Evolutionary conservation across 495 filamentous ascomycete species (phyloP), one percentile per base, ranked within the genome.

Genomic region (Penicillium desertorum): DNA sequence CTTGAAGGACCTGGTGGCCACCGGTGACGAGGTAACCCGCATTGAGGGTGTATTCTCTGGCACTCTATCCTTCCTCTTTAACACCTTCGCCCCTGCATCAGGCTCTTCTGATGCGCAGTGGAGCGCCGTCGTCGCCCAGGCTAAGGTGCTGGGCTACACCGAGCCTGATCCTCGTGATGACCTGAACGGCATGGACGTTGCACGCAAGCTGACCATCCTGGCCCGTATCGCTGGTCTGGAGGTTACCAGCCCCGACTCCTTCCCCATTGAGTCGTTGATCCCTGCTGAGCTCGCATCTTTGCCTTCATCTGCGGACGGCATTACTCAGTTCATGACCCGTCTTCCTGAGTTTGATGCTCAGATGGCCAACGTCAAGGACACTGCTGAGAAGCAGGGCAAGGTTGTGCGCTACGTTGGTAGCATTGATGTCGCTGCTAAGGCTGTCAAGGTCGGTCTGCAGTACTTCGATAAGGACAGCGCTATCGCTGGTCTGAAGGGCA

Each of bases 21-120:
- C 94, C 0, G 94, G 94, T 19, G 94, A 98, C 66, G 77, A 89
- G 65, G 86, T 97, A 2, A 85, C 78, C 53, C 89, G 83, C 68
- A 95, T 98, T 58, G 93, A 97, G 79, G 94, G 93, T 56, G 91
- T 98, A 12, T 97, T 98, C 76, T 93, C 89, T 46, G 94, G 94
- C 54, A 97, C 94, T 5, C 91, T 98, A 80, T 91, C 87, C 37
- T 98, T 96, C 82, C 79, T 97, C 12, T 98, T 98, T 81, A 97
- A 98, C 78, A 90, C 81, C 45, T 97, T 97, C 64, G 88, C 90
- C 39, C 91, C 90, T 1, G 82, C 85, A 2, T 78, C 80, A n/a
- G 86, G 86, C 17, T 56, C 66, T n/a, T 67, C 70, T 1, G 68
- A 76, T 34, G 65, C 86, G 5, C 86, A 87, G 64, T 98, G 93